Conservation (phyloP, 169 alveolate species). For the Plasmodium inui region DNA sequence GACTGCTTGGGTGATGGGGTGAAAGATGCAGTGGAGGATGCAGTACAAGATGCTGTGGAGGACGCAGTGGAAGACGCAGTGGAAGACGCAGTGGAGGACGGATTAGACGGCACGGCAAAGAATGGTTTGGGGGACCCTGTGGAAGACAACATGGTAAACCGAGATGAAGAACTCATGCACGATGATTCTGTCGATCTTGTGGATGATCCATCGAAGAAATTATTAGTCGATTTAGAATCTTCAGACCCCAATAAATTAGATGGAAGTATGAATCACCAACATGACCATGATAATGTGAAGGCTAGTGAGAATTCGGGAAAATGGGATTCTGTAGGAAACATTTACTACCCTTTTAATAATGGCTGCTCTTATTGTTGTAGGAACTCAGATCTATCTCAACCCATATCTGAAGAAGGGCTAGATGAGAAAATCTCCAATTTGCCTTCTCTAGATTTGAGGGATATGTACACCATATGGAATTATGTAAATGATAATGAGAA, state of each 20-base stretch:
- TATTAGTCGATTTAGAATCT: background rate
- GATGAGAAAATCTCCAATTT: background rate
- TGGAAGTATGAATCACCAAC: background rate
- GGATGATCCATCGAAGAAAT: background rate
- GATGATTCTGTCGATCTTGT: background rate
- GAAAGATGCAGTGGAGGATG: background rate
- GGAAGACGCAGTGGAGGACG: background rate
- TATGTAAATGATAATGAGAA: conserved; percentile 3
- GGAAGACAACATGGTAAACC: background rate
- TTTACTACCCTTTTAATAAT: background rate
- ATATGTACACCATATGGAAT: conserved; percentile 35
- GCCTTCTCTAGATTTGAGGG: background rate
- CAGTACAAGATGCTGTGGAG: background rate
- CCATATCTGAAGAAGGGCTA: background rate
- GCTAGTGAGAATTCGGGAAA: background rate
- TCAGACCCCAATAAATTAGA: background rate
- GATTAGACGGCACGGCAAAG: background rate
- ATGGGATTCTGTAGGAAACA: background rate
- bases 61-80: background rate
- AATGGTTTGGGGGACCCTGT: background rate
- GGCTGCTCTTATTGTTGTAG: background rate
- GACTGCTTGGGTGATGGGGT: background rate
- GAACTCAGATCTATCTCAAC: background rate
- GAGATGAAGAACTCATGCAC: background rate
- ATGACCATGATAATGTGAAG: background rate